Evolutionary conservation across 305 asterid genomes (phyloP), one percentile per base, ranked within the genome.

Genomic region (Rubia occidens): DNA sequence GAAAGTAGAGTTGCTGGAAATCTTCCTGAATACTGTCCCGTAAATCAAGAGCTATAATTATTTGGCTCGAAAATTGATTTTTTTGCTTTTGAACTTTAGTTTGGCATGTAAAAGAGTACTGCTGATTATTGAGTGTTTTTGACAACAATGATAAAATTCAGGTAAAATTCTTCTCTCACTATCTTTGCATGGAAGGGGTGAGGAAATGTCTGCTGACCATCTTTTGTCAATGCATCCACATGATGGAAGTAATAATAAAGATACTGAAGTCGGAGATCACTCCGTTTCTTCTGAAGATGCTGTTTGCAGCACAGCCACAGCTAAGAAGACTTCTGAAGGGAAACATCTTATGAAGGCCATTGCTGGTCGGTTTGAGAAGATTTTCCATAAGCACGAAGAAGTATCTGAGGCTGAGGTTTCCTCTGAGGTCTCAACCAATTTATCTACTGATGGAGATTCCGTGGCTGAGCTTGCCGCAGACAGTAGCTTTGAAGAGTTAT

Each of bases 111-210:
- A 5, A 26, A 17, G 32, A 54, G 37, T 35, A 53, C 32, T 21
- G 7, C 10, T 32, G 0, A 3, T 69, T 11, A 45, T 47, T 4
- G 7, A 3, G 37, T 32, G 14, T 18, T 3, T 10, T 37, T 54
- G 3, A 21, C 35, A 2, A 18, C 0, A 64, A 39, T 11, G 15
- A 43, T 21, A 17, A 20, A 26, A 6, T 15, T 45, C 82, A 94
- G 99, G 99, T 80, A 90, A 89, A 80, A 91, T 94, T 82, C 99
- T 90, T 73, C 86, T 94, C 76, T 89, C 99, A 0, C 85, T 94
- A 74, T 78, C 91, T 82, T 83, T 89, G 71, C 86, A 21, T 81
- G 81, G 78, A 87, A 77, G 78, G 75, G 78, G 67, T 58, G 82
- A 77, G 69, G 89, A 83, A 37, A 51, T 74, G 47, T 72, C 82